Evolutionary conservation across 306 rosid genomes (phyloP), one percentile per base, ranked within the genome.

Genomic region (Cyamopsis tetragonoloba): DNA sequence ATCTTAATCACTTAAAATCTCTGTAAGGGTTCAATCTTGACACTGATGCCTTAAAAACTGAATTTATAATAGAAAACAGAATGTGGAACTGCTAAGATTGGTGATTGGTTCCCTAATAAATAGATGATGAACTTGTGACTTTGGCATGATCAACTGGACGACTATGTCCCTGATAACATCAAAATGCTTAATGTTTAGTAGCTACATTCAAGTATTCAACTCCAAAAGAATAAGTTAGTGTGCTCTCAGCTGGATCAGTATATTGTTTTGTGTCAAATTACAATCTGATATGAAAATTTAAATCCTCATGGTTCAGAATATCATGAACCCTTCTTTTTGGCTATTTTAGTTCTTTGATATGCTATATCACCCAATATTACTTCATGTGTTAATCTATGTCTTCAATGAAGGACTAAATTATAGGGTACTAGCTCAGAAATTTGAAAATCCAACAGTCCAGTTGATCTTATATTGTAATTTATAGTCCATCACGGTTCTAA

Each of bases 1-100:
- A 84, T 76, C 95, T 95, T 61, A 12, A 68, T 66, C 83, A 79
- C 77, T 79, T 90, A 54, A 81, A 63, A 79, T 76, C 79, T 64
- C 85, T 93, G 99, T 93, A 88, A 86, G 96, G 66, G 62, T 75
- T 79, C 53, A n/a, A n/a, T n/a, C n/a, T n/a, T n/a, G n/a, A n/a
- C n/a, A n/a, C n/a, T n/a, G n/a, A n/a, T n/a, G n/a, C n/a, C n/a
- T n/a, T n/a, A n/a, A n/a, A n/a, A n/a, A n/a, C n/a, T n/a, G n/a
- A n/a, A n/a, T n/a, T n/a, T n/a, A n/a, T n/a, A n/a, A n/a, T n/a
- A n/a, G n/a, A n/a, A n/a, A n/a, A n/a, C n/a, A n/a, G n/a, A n/a
- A n/a, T n/a, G n/a, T n/a, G n/a, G n/a, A n/a, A n/a, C n/a, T n/a
- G n/a, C n/a, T n/a, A n/a, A n/a, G n/a, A n/a, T n/a, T n/a, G n/a